Evolutionary conservation across 1,284 basidiomycete genomes (phyloP).

Genomic region (Ceratobasidium sp.): DNA sequence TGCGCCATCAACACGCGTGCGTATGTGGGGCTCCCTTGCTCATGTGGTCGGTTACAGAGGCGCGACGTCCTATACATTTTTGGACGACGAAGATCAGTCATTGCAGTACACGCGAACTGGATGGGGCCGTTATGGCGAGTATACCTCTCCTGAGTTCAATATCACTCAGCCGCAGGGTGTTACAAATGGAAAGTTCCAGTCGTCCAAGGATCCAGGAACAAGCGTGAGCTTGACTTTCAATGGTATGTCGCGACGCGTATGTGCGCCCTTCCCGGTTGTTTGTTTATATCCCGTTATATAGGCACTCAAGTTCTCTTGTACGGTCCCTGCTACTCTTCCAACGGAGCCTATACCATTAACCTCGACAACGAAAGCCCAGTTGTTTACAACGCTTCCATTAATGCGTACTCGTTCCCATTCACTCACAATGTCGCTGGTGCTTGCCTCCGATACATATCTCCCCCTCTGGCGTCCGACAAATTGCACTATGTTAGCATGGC

Average conservation of each 20-base stretch:
- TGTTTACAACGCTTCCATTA: slow-evolving; percentile 34
- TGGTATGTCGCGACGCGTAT: not conserved
- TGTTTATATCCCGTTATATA: not conserved
- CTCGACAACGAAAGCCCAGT: slow-evolving; percentile 19
- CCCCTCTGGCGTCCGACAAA: slow-evolving; percentile 9
- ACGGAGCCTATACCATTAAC: slow-evolving; percentile 36
- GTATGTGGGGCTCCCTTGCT: too few relatives aligned
- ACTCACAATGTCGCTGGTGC: slow-evolving; percentile 13
- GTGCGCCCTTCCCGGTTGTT: not conserved
- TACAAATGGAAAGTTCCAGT: slow-evolving; percentile 11
- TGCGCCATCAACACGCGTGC: too few relatives aligned
- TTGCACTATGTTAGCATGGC: slow-evolving; percentile 37
- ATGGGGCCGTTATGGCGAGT: slow-evolving; percentile 22
- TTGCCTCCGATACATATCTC: slow-evolving; percentile 40
- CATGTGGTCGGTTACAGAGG: slow-evolving; percentile 14
- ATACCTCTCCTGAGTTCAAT: slow-evolving; percentile 14
- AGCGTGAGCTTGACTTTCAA: slow-evolving; percentile 37
- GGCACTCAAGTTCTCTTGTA: slow-evolving; percentile 38
- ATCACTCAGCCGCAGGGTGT: slow-evolving; percentile 29
- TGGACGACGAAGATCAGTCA: slow-evolving; percentile 4
- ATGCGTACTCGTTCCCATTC: slow-evolving; percentile 24
- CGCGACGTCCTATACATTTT: not conserved
- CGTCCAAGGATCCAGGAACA: slow-evolving; percentile 8
- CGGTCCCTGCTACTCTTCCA: slow-evolving; percentile 37
- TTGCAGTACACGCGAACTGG: slow-evolving; percentile 27